Base-by-base conservation (phyloP, 345 rosid genomes). In the Citrus hindsii region DNA sequence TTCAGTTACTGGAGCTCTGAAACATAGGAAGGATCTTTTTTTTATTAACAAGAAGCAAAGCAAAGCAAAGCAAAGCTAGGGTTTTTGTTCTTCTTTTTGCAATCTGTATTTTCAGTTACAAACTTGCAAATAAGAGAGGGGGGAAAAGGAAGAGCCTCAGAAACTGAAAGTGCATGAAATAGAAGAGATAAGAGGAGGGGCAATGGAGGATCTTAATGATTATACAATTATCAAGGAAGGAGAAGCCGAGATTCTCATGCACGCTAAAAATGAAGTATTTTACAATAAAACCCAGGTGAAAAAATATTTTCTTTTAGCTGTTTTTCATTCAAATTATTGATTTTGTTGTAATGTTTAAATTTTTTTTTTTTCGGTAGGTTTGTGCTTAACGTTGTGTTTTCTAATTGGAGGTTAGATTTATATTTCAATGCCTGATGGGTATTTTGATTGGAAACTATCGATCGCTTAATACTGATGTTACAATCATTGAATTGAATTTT, bases 191-290 rank as follows among this genome's bases (percentile, higher is more conserved):
- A 16, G 28, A 4, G 9, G 16, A 80, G 74, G 80, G 88, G 60
- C 82, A 46, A 79, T 79, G 82, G 91, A 90, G 81, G 91, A 91
- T 87, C 90, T 92, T 74, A 83, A 85, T 76, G 97, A 89, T 77
- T 92, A 81, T 76, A 91, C 92, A 7, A 86, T 95, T 79, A 82
- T 90, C 80, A 95, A 89, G 81, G 99, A 95, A 89, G 99, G 99
- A 55, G 97, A 93, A 80, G 99, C 98, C 59, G 97, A 96, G 93
- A 89, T 96, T 86, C 97, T 96, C 28, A 89, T 96, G 92, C 98
- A 91, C 82, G 86, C 89, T 58, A 94, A 91, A 78, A 96, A 96
- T 37, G 89, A 94, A 89, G 99, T 96, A 42, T 96, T 96, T 80
- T 96, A 87, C 86, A 96, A 96, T 85, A 96, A 92, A 78, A 91